Percentiles rank a stretch among this genome's conserved stretches.
Evolutionary conservation across 306 rosid genomes (phyloP).

Genomic region (Prunus mira): DNA sequence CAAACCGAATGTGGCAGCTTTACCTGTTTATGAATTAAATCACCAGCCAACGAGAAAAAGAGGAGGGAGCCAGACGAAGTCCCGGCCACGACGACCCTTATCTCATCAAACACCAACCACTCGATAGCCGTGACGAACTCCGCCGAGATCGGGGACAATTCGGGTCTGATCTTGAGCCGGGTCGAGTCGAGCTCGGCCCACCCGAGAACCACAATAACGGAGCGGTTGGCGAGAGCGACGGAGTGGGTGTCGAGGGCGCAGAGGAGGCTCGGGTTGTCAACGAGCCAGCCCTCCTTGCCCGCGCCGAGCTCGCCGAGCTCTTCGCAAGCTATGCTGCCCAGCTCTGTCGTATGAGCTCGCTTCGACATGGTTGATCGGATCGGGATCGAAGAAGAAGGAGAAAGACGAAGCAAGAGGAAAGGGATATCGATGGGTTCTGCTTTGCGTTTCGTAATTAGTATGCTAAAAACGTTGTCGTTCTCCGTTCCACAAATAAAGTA

Average conservation of each 20-base stretch:
- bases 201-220: conserved; percentile 56
- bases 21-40: conserved; percentile 84
- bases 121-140: conserved; percentile 74
- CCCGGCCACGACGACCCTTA: conserved; percentile 73
- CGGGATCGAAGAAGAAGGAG: background rate
- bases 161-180: conserved; percentile 65
- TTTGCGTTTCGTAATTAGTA: background rate
- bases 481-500: no score
- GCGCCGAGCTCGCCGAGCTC: conserved; percentile 80
- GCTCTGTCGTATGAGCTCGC: conserved; percentile 61
- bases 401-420: background rate
- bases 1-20: background rate
- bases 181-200: conserved; percentile 51
- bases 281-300: conserved; percentile 84
- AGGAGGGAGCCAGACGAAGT: conserved; percentile 77
- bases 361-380: conserved; percentile 40
- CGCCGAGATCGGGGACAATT: conserved; percentile 63
- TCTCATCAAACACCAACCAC: conserved; percentile 77
- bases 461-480: background rate
- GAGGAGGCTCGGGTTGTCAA: conserved; percentile 60
- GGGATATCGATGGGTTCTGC: background rate
- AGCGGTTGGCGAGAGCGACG: conserved; percentile 68
- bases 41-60: conserved; percentile 63
- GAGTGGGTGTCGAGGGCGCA: conserved; percentile 85
- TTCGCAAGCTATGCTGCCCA: conserved; percentile 85